Evolutionary conservation across 2,329 filamentous ascomycete genomes (phyloP).

Genomic region (Fusarium sulawesiense): DNA sequence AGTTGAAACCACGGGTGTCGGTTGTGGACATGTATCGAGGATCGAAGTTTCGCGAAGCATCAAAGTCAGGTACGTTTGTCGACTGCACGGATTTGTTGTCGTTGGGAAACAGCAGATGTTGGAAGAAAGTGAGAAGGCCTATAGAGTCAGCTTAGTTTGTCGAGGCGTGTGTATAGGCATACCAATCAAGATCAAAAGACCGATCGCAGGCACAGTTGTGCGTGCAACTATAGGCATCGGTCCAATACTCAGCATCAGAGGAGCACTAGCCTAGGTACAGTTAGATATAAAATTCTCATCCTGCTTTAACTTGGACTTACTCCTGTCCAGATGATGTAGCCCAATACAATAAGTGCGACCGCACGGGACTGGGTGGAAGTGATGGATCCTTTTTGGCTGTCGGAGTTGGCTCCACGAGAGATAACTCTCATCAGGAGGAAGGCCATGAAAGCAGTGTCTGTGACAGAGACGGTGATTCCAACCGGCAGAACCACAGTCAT

Average conservation of each 20-base stretch:
- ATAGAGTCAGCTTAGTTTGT: slow-evolving; percentile 12
- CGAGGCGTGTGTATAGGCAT: slow-evolving; percentile 24
- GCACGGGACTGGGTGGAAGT: slow-evolving; percentile 53
- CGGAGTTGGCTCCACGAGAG: slow-evolving; percentile 51
- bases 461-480: slow-evolving; percentile 57
- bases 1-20: slow-evolving; percentile 58
- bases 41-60: slow-evolving; percentile 30
- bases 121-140: slow-evolving; percentile 54
- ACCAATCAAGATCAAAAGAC: slow-evolving; percentile 63
- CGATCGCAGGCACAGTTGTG: slow-evolving; percentile 63
- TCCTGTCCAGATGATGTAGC: slow-evolving; percentile 64
- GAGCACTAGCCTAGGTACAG: slow-evolving; percentile 59
- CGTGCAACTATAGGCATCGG: slow-evolving; percentile 57
- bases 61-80: slow-evolving; percentile 8
- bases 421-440: slow-evolving; percentile 57
- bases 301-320: slow-evolving; percentile 54
- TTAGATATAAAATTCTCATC: slow-evolving; percentile 7
- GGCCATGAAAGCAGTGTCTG: slow-evolving; percentile 60
- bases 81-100: slow-evolving; percentile 4
- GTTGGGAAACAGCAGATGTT: slow-evolving; percentile 26
- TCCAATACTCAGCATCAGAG: slow-evolving; percentile 61
- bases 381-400: slow-evolving; percentile 46
- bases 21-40: slow-evolving; percentile 51
- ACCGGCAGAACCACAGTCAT: slow-evolving; percentile 58
- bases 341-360: slow-evolving; percentile 56